Evolutionary conservation across 345 rosid species (phyloP).

Genomic region (Brassica incana): DNA sequence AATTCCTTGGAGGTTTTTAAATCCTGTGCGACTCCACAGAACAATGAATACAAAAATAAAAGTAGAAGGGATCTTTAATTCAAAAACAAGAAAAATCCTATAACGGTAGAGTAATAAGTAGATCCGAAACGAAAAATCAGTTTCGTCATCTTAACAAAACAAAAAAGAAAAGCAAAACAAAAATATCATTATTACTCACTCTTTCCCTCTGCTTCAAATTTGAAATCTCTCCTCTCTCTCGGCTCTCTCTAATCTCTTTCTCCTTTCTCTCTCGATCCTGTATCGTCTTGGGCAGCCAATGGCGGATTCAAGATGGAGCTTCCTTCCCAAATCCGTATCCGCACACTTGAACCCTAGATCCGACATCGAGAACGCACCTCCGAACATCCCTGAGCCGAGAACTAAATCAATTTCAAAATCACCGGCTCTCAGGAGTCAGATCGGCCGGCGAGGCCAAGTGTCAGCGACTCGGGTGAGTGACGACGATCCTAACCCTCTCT

Average conservation of each 20-base stretch:
- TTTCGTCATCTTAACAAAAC: neutral
- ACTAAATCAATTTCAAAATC: slow-evolving; percentile 33
- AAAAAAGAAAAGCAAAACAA: neutral
- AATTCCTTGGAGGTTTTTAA: no score
- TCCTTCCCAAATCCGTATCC: slow-evolving; percentile 69
- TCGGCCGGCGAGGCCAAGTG: neutral
- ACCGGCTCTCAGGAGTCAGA: slow-evolving; percentile 10
- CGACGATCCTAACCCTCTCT: neutral
- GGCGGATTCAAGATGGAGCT: slow-evolving; percentile 57
- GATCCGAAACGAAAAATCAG: slow-evolving; percentile 24
- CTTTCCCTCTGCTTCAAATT: slow-evolving; percentile 26
- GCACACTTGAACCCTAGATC: slow-evolving; percentile 45
- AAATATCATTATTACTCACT: slow-evolving; percentile 14
- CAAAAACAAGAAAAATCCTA: slow-evolving; percentile 4
- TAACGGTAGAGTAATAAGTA: slow-evolving; percentile 37
- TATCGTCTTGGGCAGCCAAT: slow-evolving; percentile 3
- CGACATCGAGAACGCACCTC: slow-evolving; percentile 65
- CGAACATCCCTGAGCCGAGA: slow-evolving; percentile 45
- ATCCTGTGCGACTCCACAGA: no score
- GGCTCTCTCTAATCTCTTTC: neutral
- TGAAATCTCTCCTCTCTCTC: slow-evolving; percentile 26
- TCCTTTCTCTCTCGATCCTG: slow-evolving; percentile 13
- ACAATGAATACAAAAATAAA: neutral
- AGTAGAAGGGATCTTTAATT: slow-evolving; percentile 8
- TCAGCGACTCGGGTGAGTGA: slow-evolving; percentile 30